Conservation (phyloP, 768 basidiomycete species). For the Rubroboletus satanas region DNA sequence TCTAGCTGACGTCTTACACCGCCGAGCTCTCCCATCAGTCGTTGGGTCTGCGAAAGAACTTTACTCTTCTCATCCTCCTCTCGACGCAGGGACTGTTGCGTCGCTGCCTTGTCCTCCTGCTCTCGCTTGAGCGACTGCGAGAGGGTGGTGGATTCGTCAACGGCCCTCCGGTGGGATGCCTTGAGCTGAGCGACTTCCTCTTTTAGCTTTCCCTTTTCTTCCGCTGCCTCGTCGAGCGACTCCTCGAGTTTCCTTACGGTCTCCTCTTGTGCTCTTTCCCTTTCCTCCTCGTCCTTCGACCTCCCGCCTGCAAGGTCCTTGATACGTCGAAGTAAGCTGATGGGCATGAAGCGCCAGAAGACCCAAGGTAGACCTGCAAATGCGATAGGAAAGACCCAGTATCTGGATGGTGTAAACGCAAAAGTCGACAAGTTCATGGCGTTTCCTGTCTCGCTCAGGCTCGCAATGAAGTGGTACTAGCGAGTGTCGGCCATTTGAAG, state of each 20-base stretch:
- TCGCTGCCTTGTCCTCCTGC: slow-evolving; percentile 11
- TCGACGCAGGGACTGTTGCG: slow-evolving; percentile 18
- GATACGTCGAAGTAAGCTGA: neutral
- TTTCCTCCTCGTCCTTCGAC: slow-evolving; percentile 23
- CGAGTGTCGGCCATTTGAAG: slow-evolving; percentile 26
- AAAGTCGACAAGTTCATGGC: slow-evolving; percentile 31
- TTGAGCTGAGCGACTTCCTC: slow-evolving; percentile 17
- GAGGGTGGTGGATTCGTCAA: slow-evolving; percentile 11
- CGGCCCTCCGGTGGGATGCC: neutral
- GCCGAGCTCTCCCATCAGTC: slow-evolving; percentile 13
- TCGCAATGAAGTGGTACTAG: slow-evolving; percentile 11
- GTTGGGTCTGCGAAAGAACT: slow-evolving; percentile 9
- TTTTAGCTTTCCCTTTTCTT: slow-evolving; percentile 20
- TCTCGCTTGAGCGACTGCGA: slow-evolving; percentile 19
- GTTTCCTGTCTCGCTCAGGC: slow-evolving; percentile 17
- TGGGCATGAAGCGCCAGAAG: slow-evolving; percentile 15
- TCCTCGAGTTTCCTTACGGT: slow-evolving; percentile 18
- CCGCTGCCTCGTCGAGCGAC: neutral
- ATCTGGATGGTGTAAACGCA: slow-evolving; percentile 25
- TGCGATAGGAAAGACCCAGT: slow-evolving; percentile 28
- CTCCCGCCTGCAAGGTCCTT: neutral
- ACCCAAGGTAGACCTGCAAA: slow-evolving; percentile 27
- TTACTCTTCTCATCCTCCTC: slow-evolving; percentile 22
- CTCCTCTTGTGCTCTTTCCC: slow-evolving; percentile 12
- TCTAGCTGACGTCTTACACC: slow-evolving; percentile 23